Conservation (phyloP, 164 flowering plant species). For the Macadamia tetraphylla region DNA sequence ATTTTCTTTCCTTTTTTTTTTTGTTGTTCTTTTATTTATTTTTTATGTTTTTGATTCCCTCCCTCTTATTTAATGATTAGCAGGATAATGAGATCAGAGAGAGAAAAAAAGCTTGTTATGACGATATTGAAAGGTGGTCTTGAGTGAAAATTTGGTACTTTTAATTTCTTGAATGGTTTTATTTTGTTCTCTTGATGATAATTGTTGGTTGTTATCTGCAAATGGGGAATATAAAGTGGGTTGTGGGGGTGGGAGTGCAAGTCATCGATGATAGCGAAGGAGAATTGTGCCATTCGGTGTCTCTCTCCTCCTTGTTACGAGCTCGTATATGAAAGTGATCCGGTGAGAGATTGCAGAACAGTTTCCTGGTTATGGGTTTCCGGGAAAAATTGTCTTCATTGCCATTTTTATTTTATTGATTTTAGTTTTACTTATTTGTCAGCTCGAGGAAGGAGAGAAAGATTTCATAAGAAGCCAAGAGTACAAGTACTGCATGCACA, state of each 20-base stretch:
- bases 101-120: constrained; percentile 57
- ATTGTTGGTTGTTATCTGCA: constrained; percentile 1
- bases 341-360: constrained; percentile 40
- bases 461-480: constrained; percentile 75
- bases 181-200: too few relatives aligned
- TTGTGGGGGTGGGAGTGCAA: constrained; percentile 82
- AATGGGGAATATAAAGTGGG: constrained; percentile 37
- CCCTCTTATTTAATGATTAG: too few relatives aligned
- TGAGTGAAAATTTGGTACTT: neutral
- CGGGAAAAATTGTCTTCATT: neutral
- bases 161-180: neutral
- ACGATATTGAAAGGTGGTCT: constrained; percentile 58
- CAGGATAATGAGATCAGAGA: constrained; percentile 52
- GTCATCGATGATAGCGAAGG: constrained; percentile 63
- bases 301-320: constrained; percentile 72
- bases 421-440: constrained; percentile 7
- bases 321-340: constrained; percentile 74
- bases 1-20: neutral
- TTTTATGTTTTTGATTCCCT: too few relatives aligned
- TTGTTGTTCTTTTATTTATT: neutral
- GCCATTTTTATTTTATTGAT: neutral
- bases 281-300: constrained; percentile 86
- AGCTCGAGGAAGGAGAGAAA: constrained; percentile 98
- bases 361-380: neutral
- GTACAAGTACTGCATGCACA: constrained; percentile 84